Percentiles rank a stretch among this genome's conserved stretches.
Evolutionary conservation across 768 basidiomycete genomes (phyloP).

Genomic region (Tricholoma flavovirens): DNA sequence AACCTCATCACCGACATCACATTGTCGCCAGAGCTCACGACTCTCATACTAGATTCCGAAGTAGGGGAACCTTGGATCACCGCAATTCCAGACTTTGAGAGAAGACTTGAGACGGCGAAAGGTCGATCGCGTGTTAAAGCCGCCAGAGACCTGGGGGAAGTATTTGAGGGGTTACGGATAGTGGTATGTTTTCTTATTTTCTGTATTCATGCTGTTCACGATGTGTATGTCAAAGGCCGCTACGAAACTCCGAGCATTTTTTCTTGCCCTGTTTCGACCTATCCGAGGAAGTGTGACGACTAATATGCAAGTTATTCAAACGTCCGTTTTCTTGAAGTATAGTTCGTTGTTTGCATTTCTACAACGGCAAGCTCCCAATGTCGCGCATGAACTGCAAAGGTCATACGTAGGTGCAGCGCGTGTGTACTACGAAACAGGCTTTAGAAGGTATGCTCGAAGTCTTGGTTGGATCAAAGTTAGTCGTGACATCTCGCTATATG

Average conservation of each 20-base stretch:
- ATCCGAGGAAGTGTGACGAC: conserved; percentile 80
- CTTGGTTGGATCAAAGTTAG: conserved; percentile 73
- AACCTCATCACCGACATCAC: conserved; percentile 75
- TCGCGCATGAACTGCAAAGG: conserved; percentile 84
- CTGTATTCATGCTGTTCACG: background rate
- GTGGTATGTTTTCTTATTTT: conserved; percentile 49
- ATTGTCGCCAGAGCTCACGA: conserved; percentile 74
- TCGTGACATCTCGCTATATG: background rate
- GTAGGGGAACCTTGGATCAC: conserved; percentile 88
- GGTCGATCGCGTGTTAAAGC: conserved; percentile 80
- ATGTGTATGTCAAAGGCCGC: conserved; percentile 54
- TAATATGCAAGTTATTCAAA: conserved; percentile 91
- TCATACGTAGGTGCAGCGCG: conserved; percentile 80
- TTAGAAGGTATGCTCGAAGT: conserved; percentile 82
- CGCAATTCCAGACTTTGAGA: conserved; percentile 77
- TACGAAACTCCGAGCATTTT: conserved; percentile 82
- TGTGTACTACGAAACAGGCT: conserved; percentile 93
- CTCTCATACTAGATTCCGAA: conserved; percentile 73
- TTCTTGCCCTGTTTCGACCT: conserved; percentile 77
- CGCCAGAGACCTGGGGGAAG: conserved; percentile 74
- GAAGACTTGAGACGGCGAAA: conserved; percentile 59
- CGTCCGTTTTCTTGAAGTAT: conserved; percentile 80
- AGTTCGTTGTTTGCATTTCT: conserved; percentile 79
- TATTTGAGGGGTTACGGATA: conserved; percentile 83
- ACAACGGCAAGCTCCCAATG: conserved; percentile 70